Percentiles rank a stretch among this genome's conserved stretches.
phyloP scores from a whole-genome alignment of 169 alveolate species.

The Blepharisma undulans region DNA sequence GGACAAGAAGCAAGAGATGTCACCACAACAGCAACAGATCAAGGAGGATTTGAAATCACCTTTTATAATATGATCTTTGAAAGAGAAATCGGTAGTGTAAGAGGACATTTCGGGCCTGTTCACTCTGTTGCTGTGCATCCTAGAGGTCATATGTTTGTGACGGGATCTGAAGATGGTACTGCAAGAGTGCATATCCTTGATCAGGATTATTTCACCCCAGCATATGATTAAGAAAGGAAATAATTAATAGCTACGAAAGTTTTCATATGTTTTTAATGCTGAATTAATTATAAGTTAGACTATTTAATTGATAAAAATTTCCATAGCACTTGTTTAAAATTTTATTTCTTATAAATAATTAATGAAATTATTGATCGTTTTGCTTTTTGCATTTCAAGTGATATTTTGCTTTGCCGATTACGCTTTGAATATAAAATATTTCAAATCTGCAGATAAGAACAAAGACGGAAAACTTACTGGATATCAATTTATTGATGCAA shows the following conservation, averaged over 20 bases:
- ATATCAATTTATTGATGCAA: neutral
- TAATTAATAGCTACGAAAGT: neutral
- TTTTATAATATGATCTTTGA: constrained; percentile 90
- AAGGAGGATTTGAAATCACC: constrained; percentile 95
- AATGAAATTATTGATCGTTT: neutral
- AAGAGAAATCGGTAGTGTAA: constrained; percentile 91
- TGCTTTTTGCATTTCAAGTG: neutral
- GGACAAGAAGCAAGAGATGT: constrained; percentile 76
- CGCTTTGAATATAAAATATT: neutral
- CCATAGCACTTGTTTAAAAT: too few relatives aligned
- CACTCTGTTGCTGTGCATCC: constrained; percentile 91
- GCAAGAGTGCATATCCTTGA: constrained; percentile 92
- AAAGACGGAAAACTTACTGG: neutral
- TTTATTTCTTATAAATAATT: too few relatives aligned
- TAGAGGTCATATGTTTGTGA: constrained; percentile 92
- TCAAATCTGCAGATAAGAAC: neutral
- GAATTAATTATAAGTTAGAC: too few relatives aligned
- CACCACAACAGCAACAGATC: constrained; percentile 86
- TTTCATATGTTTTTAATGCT: too few relatives aligned
- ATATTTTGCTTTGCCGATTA: neutral
- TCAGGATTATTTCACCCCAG: constrained; percentile 84
- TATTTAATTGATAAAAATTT: too few relatives aligned
- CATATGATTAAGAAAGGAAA: neutral
- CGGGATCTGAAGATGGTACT: constrained; percentile 96
- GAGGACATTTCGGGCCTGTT: constrained; percentile 96